Conservation (phyloP, 306 rosid species). For the Phaseolus lunatus region DNA sequence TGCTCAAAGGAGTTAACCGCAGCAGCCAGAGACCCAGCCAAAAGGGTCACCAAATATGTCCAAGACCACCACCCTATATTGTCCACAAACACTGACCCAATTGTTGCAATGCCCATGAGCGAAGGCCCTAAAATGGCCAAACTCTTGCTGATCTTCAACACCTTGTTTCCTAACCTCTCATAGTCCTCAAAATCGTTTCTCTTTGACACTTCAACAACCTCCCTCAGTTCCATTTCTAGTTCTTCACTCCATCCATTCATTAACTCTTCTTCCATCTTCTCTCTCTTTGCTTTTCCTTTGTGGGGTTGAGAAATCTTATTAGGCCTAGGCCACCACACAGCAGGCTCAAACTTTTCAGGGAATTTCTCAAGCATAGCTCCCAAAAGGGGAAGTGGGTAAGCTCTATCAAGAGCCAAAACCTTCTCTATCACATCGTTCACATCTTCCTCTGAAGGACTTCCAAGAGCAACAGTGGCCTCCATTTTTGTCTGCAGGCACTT, state of each 20-base stretch:
- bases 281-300: neutral
- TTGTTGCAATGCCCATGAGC: conserved; percentile 1
- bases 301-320: neutral
- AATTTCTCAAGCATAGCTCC: conserved; percentile 46
- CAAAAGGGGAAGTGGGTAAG: conserved; percentile 44
- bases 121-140: conserved; percentile 20
- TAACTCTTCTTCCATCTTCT: neutral
- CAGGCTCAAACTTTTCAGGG: conserved; percentile 42
- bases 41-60: conserved; percentile 4
- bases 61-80: conserved; percentile 1
- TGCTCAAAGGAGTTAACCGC: conserved; percentile 32
- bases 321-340: conserved; percentile 44
- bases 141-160: conserved; percentile 21
- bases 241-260: conserved; percentile 40
- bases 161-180: conserved; percentile 36
- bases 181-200: conserved; percentile 21
- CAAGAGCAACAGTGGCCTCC: conserved; percentile 14
- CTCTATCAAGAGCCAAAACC: conserved; percentile 47
- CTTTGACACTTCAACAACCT: conserved; percentile 14
- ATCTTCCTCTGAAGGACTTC: conserved; percentile 24
- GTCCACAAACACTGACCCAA: conserved; percentile 24
- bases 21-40: conserved; percentile 19
- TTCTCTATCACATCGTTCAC: conserved; percentile 31
- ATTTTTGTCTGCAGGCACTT: conserved; percentile 14
- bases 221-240: conserved; percentile 32